Evolutionary conservation across 257 asterid genomes (phyloP).

Genomic region (Oldenlandia corymbosa): DNA sequence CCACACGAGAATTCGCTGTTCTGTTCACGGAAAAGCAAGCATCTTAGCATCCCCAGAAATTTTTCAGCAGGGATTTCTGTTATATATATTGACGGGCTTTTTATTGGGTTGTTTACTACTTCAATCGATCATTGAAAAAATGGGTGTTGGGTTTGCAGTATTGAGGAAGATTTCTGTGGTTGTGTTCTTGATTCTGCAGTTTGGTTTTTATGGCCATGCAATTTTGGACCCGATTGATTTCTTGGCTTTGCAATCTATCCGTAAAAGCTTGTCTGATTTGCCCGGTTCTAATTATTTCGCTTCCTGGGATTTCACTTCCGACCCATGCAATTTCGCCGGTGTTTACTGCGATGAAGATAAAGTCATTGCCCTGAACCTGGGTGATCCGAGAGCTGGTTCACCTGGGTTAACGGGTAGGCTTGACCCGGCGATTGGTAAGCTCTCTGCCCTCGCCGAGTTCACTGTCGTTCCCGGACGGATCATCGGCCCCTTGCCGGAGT

Average conservation of each 20-base stretch:
- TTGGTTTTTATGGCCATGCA: conserved; percentile 24
- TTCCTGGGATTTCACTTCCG: conserved; percentile 93
- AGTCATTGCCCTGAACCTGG: conserved; percentile 74
- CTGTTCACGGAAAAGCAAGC: conserved; percentile 50
- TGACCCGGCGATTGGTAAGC: conserved; percentile 74
- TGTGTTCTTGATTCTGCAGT: conserved; percentile 15
- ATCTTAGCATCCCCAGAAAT: conserved; percentile 20
- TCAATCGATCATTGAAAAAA: conserved; percentile 9
- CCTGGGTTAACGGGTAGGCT: conserved; percentile 66
- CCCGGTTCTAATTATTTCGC: conserved; percentile 71
- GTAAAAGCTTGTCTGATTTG: conserved; percentile 56
- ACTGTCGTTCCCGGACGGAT: conserved; percentile 85
- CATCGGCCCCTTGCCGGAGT: conserved; percentile 55
- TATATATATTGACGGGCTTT: no score
- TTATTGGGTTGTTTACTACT: no score
- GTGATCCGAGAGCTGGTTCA: conserved; percentile 86
- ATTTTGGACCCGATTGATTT: conserved; percentile 80
- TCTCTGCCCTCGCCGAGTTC: conserved; percentile 60
- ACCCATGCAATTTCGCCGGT: conserved; percentile 81
- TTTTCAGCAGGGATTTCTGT: conserved; percentile 5
- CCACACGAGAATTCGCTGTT: conserved; percentile 26
- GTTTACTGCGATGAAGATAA: conserved; percentile 62
- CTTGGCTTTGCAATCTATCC: conserved; percentile 73
- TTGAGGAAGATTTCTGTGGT: not conserved
- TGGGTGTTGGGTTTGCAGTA: conserved; percentile 13